A percentile compares a stretch with the other conserved stretches of the same genome.
Evolutionary conservation across 257 asterid species (phyloP).

Genomic region (Echites panduratus): DNA sequence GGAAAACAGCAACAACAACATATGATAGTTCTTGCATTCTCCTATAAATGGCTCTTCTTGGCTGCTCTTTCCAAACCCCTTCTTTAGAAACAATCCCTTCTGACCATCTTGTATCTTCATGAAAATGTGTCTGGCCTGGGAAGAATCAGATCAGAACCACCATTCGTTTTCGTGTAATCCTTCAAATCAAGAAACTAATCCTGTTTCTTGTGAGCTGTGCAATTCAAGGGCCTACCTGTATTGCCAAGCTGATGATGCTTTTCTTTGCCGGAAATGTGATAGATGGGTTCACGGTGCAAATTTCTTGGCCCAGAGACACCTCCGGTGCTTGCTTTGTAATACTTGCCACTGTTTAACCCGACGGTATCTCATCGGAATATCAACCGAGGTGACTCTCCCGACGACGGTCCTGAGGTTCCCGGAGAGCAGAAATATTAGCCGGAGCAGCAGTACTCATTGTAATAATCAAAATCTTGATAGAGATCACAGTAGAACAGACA

Average conservation of each 20-base stretch:
- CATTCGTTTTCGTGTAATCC: background rate
- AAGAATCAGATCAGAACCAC: constrained; percentile 19
- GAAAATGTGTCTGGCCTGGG: constrained; percentile 39
- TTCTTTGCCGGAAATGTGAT: constrained; percentile 49
- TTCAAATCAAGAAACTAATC: background rate
- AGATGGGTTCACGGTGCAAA: constrained; percentile 39
- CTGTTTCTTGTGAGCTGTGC: constrained; percentile 35
- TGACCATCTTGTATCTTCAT: background rate
- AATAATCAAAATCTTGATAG: background rate
- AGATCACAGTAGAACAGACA: constrained; percentile 1
- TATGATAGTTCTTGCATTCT: constrained; percentile 1
- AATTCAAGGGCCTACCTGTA: constrained; percentile 28
- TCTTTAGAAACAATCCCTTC: background rate
- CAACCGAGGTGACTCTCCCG: constrained; percentile 22
- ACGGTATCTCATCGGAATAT: constrained; percentile 30
- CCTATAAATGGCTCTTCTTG: constrained; percentile 19
- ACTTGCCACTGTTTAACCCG: constrained; percentile 27
- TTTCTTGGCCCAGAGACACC: constrained; percentile 39
- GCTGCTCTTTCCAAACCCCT: background rate
- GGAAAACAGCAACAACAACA: background rate
- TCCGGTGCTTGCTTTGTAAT: constrained; percentile 36
- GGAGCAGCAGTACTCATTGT: background rate
- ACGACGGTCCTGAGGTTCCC: constrained; percentile 14
- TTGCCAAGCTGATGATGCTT: constrained; percentile 48
- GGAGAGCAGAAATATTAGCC: background rate